These are phyloP conservation scores for Ceratocystis harringtonii DNA, from an alignment of 2,329 filamentous ascomycete genomes.

Conservation along the genomic window DNA sequence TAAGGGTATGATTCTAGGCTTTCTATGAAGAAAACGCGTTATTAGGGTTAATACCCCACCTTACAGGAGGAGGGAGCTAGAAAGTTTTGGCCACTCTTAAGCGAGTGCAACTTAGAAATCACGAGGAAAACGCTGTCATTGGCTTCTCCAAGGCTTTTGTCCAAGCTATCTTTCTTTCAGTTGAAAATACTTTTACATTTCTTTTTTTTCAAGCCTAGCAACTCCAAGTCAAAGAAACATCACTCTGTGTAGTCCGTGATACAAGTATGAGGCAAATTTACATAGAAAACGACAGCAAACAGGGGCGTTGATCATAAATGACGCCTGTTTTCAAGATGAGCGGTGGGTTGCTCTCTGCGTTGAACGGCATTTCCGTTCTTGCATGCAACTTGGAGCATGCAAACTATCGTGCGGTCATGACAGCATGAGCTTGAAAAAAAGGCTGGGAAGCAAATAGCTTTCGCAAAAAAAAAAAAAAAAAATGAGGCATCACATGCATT, in stretches of 20 bases:
- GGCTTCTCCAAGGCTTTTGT: no score
- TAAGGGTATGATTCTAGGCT: not conserved
- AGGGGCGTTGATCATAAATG: no score
- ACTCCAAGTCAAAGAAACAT: not conserved
- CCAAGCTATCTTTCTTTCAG: no score
- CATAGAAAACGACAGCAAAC: no score
- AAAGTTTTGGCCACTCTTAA: not conserved
- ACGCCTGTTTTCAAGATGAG: no score
- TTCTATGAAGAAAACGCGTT: not conserved
- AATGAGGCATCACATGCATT: conserved; percentile 7
- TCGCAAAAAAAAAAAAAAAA: not conserved
- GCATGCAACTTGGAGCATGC: no score
- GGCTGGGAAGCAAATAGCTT: not conserved
- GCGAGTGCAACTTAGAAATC: conserved; percentile 7
- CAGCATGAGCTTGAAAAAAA: not conserved
- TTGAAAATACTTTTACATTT: not conserved
- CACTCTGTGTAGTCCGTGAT: not conserved
- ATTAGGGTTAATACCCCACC: not conserved
- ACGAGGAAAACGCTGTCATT: not conserved
- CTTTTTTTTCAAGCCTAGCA: not conserved
- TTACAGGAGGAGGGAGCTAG: not conserved
- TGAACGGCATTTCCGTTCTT: not conserved
- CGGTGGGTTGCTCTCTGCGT: not conserved
- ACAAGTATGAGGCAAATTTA: not conserved
- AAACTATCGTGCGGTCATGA: no score